These are phyloP conservation scores for Torrubiellomyces zombiae DNA, from an alignment of 2,329 filamentous ascomycete species.

Conservation along the genomic window DNA sequence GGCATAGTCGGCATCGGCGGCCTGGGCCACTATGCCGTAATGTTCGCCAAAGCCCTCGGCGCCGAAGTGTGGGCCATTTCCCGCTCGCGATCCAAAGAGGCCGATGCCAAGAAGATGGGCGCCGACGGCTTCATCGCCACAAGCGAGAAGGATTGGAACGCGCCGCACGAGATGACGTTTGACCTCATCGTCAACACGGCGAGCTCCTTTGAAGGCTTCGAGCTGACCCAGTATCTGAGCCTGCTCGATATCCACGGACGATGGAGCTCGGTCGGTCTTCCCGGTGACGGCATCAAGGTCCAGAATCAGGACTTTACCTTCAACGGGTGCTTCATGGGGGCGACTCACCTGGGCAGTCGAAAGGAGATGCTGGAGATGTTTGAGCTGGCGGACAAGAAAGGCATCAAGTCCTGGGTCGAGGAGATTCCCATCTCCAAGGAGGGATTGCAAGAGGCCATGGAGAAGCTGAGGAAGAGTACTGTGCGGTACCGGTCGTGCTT, in stretches of 20 bases:
- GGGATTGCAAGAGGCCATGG: slow-evolving; percentile 52
- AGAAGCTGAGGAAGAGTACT: slow-evolving; percentile 52
- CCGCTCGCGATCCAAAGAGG: slow-evolving; percentile 42
- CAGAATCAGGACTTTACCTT: slow-evolving; percentile 57
- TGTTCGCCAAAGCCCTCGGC: slow-evolving; percentile 52
- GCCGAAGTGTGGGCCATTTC: slow-evolving; percentile 47
- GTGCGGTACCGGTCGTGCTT: slow-evolving; percentile 64
- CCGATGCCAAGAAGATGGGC: slow-evolving; percentile 40
- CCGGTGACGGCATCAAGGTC: slow-evolving; percentile 54
- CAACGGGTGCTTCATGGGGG: slow-evolving; percentile 60
- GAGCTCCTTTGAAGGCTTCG: slow-evolving; percentile 50
- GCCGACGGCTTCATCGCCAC: slow-evolving; percentile 45
- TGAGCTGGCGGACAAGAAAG: slow-evolving; percentile 52
- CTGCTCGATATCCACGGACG: slow-evolving; percentile 68
- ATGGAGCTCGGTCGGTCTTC: slow-evolving; percentile 67
- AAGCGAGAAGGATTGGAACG: slow-evolving; percentile 38
- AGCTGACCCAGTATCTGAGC: slow-evolving; percentile 54
- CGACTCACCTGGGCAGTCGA: slow-evolving; percentile 53
- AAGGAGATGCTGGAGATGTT: slow-evolving; percentile 58
- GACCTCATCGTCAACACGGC: slow-evolving; percentile 66
- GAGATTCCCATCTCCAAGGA: slow-evolving; percentile 56
- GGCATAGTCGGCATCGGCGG: slow-evolving; percentile 59
- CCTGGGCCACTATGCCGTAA: slow-evolving; percentile 53
- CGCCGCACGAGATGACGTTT: slow-evolving; percentile 43
- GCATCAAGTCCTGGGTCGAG: slow-evolving; percentile 54